phyloP scores from a whole-genome alignment of 2,329 filamentous ascomycete species.

The Arthrobotrys sinensis region DNA sequence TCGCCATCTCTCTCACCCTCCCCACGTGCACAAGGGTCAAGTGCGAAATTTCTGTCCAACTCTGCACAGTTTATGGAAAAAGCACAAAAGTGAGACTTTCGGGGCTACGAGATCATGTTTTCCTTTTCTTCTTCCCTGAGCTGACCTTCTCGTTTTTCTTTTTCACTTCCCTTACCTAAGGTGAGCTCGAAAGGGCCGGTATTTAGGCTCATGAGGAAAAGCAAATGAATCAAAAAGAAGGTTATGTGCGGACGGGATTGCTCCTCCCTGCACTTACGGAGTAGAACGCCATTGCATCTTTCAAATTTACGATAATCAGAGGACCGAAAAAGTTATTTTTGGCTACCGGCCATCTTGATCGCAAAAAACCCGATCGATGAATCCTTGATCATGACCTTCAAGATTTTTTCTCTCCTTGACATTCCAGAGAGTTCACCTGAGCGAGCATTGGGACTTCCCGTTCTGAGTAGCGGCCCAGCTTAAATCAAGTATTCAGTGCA shows the following conservation, averaged over 20 bases:
- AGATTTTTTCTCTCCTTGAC: conserved; percentile 29
- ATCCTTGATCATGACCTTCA: conserved; percentile 42
- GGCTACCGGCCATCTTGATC: conserved; percentile 51
- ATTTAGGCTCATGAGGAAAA: conserved; percentile 60
- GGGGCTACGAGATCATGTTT: conserved; percentile 36
- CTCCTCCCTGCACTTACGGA: conserved; percentile 49
- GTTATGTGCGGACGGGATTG: conserved; percentile 61
- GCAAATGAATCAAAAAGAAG: conserved; percentile 55
- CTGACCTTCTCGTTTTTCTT: conserved; percentile 46
- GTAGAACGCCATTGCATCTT: conserved; percentile 57
- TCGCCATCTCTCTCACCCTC: conserved; percentile 50
- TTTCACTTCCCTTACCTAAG: conserved; percentile 31
- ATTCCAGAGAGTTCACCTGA: conserved; percentile 24
- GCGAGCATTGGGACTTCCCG: conserved; percentile 15
- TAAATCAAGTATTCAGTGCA: conserved; percentile 14
- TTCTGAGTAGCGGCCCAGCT: background rate
- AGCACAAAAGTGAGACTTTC: conserved; percentile 59
- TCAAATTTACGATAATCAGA: conserved; percentile 59
- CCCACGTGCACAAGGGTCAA: conserved; percentile 60
- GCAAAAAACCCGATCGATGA: conserved; percentile 36
- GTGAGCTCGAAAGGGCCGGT: conserved; percentile 56
- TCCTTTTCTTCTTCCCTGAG: conserved; percentile 50
- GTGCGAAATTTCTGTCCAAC: conserved; percentile 59
- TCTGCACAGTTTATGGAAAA: conserved; percentile 36
- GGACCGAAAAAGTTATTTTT: conserved; percentile 57